Evolutionary conservation across 2,329 filamentous ascomycete species (phyloP).

Genomic region (Pseudogymnoascus sp.): DNA sequence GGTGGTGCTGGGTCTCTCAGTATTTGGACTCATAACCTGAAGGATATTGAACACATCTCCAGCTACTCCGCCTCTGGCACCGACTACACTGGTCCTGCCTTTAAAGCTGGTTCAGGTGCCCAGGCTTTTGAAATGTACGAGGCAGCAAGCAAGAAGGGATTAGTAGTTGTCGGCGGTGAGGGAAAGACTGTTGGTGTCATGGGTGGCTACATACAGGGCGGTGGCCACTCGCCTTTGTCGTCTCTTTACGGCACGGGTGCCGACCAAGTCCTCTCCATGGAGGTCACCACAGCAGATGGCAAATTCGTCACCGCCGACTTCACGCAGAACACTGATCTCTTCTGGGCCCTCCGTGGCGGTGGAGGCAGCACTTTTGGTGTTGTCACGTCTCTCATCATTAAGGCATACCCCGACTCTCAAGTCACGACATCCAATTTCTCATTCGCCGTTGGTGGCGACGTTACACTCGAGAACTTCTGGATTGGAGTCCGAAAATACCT

Average conservation of each 20-base stretch:
- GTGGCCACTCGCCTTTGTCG: constrained; percentile 47
- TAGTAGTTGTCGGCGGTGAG: constrained; percentile 45
- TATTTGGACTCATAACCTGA: constrained; percentile 43
- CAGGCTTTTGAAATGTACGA: constrained; percentile 36
- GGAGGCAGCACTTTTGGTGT: constrained; percentile 53
- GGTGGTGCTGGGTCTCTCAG: constrained; percentile 38
- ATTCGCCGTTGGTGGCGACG: constrained; percentile 37
- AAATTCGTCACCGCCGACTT: constrained; percentile 41
- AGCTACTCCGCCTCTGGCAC: constrained; percentile 35
- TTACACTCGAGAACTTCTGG: constrained; percentile 39
- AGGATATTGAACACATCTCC: constrained; percentile 33
- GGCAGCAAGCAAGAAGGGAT: constrained; percentile 35
- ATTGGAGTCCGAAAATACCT: constrained; percentile 44
- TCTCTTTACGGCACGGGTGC: constrained; percentile 48
- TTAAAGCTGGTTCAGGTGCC: constrained; percentile 44
- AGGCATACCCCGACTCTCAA: constrained; percentile 37
- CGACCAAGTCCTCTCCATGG: constrained; percentile 50
- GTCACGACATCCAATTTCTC: constrained; percentile 35
- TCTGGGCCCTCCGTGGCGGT: constrained; percentile 54
- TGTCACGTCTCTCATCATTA: constrained; percentile 46
- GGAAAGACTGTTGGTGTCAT: constrained; percentile 42
- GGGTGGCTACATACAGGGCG: constrained; percentile 49
- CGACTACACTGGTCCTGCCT: constrained; percentile 39
- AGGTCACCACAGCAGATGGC: constrained; percentile 45
- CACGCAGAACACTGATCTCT: constrained; percentile 46